These are phyloP conservation scores for Epichloe gansuensis DNA, from an alignment of 2,329 filamentous ascomycete genomes.

Conservation along the genomic window DNA sequence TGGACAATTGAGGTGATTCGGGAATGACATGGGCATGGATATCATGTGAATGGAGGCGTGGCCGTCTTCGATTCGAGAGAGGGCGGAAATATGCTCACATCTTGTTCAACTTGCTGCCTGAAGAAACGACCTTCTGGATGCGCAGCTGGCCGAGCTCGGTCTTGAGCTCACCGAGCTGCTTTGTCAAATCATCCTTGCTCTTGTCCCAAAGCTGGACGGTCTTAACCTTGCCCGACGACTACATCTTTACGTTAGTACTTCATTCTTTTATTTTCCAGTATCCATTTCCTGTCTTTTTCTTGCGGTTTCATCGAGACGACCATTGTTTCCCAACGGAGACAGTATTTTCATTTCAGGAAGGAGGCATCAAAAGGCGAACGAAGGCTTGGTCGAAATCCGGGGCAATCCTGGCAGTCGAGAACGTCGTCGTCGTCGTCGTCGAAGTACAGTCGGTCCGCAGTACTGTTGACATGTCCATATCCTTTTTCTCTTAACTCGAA, in stretches of 20 bases:
- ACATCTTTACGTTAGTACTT: constrained; percentile 1
- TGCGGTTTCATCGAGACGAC: not conserved
- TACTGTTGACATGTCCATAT: not conserved
- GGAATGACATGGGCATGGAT: constrained; percentile 2
- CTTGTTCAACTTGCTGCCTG: constrained; percentile 90
- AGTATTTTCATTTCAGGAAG: not conserved
- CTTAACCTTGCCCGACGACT: constrained; percentile 66
- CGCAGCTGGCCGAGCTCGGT: constrained; percentile 90
- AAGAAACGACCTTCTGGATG: constrained; percentile 96
- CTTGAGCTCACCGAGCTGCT: constrained; percentile 93
- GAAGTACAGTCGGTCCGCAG: not conserved
- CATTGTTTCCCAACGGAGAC: not conserved
- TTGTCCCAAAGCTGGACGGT: constrained; percentile 94
- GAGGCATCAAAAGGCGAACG: too few species aligned
- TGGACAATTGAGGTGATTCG: too few species aligned
- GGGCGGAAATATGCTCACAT: constrained; percentile 53
- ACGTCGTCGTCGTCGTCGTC: not conserved
- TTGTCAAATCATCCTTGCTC: constrained; percentile 96
- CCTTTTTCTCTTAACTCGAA: not conserved
- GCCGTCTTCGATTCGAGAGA: not conserved
- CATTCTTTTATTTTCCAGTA: not conserved
- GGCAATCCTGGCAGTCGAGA: not conserved
- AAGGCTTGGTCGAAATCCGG: not conserved
- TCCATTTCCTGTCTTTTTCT: not conserved
- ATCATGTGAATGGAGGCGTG: not conserved